Percentiles rank a stretch among this genome's conserved stretches.
Evolutionary conservation across 495 filamentous ascomycete genomes (phyloP).

Genomic region (Apodospora peruviana): DNA sequence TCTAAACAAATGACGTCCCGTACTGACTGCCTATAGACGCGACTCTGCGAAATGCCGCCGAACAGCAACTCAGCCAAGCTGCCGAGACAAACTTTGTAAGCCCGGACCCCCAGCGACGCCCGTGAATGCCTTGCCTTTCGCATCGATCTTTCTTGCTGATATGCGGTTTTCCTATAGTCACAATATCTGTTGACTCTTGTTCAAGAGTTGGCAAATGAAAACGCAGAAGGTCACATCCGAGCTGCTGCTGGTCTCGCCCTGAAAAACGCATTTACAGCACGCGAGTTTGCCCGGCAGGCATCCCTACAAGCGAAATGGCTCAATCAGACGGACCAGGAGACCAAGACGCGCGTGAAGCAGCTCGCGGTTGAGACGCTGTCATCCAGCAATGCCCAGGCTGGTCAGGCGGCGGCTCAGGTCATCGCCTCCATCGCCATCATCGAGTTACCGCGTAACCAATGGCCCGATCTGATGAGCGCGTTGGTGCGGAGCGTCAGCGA

Average conservation of each 20-base stretch:
- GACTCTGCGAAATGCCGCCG: constrained; percentile 78
- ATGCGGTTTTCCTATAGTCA: constrained; percentile 48
- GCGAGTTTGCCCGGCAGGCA: constrained; percentile 78
- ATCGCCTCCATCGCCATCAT: constrained; percentile 92
- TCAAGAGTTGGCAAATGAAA: constrained; percentile 88
- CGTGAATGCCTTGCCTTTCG: not conserved
- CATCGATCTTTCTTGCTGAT: constrained; percentile 4
- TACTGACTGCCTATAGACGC: constrained; percentile 57
- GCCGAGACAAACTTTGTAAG: constrained; percentile 92
- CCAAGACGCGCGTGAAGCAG: constrained; percentile 81
- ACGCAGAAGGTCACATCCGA: constrained; percentile 73
- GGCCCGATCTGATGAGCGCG: constrained; percentile 87
- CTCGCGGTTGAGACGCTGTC: constrained; percentile 78
- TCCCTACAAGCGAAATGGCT: constrained; percentile 91
- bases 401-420: constrained; percentile 86
- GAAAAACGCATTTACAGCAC: constrained; percentile 93
- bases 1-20: constrained; percentile 7
- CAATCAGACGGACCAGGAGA: constrained; percentile 65
- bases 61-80: constrained; percentile 88
- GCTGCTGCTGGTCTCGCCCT: constrained; percentile 90
- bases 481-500: constrained; percentile 88
- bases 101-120: constrained; percentile 16
- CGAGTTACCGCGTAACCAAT: constrained; percentile 87
- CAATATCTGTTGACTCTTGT: constrained; percentile 86
- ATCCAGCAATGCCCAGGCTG: constrained; percentile 70